Percentiles rank a stretch among this genome's conserved stretches.
phyloP scores from a whole-genome alignment of 2,329 filamentous ascomycete genomes.

The Fusarium penzigii region DNA sequence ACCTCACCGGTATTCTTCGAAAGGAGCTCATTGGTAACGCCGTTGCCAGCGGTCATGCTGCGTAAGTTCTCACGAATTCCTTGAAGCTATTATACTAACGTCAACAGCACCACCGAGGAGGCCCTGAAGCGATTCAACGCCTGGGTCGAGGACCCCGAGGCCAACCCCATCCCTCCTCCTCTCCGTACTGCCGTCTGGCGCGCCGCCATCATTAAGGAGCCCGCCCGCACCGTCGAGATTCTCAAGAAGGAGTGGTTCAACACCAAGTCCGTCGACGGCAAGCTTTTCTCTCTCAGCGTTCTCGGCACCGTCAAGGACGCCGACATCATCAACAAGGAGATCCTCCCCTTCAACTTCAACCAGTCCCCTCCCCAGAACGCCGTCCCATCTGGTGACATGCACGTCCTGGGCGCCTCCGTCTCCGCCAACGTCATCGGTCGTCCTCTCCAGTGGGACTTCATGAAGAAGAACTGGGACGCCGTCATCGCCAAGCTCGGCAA shows the following conservation, averaged over 20 bases:
- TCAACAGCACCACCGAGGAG: constrained; percentile 64
- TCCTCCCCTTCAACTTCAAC: constrained; percentile 78
- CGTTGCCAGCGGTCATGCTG: constrained; percentile 73
- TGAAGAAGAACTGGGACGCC: constrained; percentile 79
- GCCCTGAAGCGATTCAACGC: constrained; percentile 77
- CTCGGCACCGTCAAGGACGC: constrained; percentile 73
- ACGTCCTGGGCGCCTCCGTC: constrained; percentile 74
- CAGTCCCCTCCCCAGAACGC: constrained; percentile 56
- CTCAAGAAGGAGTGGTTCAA: constrained; percentile 84
- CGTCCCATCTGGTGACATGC: constrained; percentile 86
- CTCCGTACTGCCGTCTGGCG: constrained; percentile 80
- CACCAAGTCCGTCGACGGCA: constrained; percentile 85
- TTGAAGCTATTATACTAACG: constrained; percentile 22
- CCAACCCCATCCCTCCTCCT: constrained; percentile 74
- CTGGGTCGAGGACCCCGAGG: constrained; percentile 71
- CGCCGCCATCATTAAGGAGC: constrained; percentile 70
- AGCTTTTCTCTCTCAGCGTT: constrained; percentile 77
- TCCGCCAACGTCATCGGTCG: constrained; percentile 73
- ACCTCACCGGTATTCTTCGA: constrained; percentile 78
- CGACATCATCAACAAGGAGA: constrained; percentile 66
- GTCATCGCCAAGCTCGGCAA: constrained; percentile 75
- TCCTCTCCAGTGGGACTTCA: constrained; percentile 78
- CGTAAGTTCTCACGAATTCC: constrained; percentile 48
- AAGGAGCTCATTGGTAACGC: constrained; percentile 78
- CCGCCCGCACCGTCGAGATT: constrained; percentile 67